Conservation (phyloP, 2,329 filamentous ascomycete genomes). For the Colletotrichum sp. region DNA sequence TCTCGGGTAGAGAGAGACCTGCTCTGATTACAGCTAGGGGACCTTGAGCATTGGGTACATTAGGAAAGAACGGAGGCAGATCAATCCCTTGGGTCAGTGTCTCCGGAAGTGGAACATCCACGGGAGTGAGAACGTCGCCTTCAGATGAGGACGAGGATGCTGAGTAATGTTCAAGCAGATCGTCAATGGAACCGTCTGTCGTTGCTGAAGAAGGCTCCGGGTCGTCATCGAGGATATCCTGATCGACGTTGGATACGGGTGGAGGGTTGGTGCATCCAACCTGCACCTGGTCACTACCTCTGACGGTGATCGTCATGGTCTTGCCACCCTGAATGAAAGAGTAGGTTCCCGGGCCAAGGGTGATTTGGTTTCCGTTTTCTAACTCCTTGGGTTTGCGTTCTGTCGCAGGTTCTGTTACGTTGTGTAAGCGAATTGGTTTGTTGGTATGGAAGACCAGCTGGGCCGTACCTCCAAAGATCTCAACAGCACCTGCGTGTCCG, state of each 20-base stretch:
- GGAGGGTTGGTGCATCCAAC: not conserved
- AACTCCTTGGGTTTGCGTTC: not conserved
- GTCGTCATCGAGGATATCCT: not conserved
- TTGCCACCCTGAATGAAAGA: not conserved
- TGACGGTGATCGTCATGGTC: not conserved
- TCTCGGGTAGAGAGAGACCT: conserved; percentile 11
- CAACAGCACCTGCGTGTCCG: not conserved
- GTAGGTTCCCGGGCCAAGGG: not conserved
- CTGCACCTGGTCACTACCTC: not conserved
- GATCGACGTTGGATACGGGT: not conserved
- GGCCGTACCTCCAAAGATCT: not conserved
- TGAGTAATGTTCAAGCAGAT: not conserved
- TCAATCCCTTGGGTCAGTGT: not conserved
- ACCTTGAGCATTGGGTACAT: not conserved
- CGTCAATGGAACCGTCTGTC: not conserved
- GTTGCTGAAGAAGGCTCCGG: not conserved
- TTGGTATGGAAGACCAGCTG: not conserved
- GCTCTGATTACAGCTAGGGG: conserved; percentile 14
- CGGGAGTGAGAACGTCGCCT: not conserved
- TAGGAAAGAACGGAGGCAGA: not conserved
- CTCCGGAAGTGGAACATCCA: not conserved
- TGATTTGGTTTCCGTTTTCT: not conserved
- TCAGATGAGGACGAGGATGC: not conserved
- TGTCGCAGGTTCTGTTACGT: not conserved
- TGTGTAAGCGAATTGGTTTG: not conserved